Conservation (phyloP, 177 flowering plant genomes). For the Vitis hybrid region DNA sequence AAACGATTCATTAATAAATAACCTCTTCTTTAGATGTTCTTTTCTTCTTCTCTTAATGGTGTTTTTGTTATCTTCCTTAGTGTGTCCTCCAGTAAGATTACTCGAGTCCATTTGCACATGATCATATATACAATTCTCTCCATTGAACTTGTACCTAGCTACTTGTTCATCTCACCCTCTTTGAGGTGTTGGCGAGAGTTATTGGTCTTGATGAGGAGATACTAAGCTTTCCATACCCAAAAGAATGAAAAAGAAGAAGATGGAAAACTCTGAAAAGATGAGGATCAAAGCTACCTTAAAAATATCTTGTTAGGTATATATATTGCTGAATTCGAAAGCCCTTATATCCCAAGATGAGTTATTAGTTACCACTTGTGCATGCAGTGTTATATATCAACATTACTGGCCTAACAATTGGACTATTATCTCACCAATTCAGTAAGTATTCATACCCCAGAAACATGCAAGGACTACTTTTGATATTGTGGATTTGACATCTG, state of each 20-base stretch:
- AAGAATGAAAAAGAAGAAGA: not conserved
- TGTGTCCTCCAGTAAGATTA: too few species aligned
- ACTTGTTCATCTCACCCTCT: not conserved
- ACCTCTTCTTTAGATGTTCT: too few species aligned
- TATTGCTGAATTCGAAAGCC: not conserved
- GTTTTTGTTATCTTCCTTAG: too few species aligned
- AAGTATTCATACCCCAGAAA: conserved; percentile 2
- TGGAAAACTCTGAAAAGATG: too few species aligned
- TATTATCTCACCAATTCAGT: too few species aligned
- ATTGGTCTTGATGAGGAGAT: not conserved
- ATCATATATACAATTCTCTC: too few species aligned
- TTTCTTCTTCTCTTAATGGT: too few species aligned
- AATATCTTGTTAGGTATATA: not conserved
- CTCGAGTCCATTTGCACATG: too few species aligned
- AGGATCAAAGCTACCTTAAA: not conserved
- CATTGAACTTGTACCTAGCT: too few species aligned
- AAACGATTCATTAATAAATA: too few species aligned
- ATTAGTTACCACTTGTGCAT: not conserved
- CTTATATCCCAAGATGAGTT: not conserved
- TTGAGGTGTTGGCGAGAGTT: not conserved
- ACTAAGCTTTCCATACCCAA: too few species aligned
- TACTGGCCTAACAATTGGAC: not conserved
- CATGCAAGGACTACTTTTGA: not conserved
- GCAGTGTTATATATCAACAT: not conserved
- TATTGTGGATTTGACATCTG: conserved; percentile 28